phyloP scores from a whole-genome alignment of 1,284 basidiomycete genomes.

The Austroboletus rostrupii region DNA sequence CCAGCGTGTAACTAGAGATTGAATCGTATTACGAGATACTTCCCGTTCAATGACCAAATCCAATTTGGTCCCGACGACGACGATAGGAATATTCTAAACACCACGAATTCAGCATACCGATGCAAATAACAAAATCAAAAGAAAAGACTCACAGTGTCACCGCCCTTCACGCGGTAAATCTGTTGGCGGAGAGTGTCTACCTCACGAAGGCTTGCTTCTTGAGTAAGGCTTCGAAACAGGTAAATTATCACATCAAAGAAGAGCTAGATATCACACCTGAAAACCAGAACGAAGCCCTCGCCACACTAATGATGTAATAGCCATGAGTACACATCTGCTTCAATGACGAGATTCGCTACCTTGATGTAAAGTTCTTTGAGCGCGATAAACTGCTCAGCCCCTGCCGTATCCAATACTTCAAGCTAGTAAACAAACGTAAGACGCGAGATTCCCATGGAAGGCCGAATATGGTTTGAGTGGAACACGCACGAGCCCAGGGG shows the following conservation, averaged over 20 bases:
- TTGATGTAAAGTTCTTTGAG: slow-evolving; percentile 78
- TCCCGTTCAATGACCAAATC: slow-evolving; percentile 82
- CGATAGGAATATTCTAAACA: slow-evolving; percentile 66
- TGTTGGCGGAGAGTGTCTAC: slow-evolving; percentile 77
- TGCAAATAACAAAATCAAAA: background rate
- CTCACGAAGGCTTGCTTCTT: slow-evolving; percentile 73
- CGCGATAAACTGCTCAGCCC: slow-evolving; percentile 81
- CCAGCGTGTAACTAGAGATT: slow-evolving; percentile 66
- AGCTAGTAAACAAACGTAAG: slow-evolving; percentile 43
- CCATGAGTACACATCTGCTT: background rate
- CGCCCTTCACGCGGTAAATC: slow-evolving; percentile 77
- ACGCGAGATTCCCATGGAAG: slow-evolving; percentile 10
- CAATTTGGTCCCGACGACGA: slow-evolving; percentile 86
- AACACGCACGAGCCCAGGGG: slow-evolving; percentile 42
- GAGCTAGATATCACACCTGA: slow-evolving; percentile 48
- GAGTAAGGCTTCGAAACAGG: slow-evolving; percentile 54
- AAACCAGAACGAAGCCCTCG: slow-evolving; percentile 78
- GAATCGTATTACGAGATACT: slow-evolving; percentile 64
- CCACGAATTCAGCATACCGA: slow-evolving; percentile 8
- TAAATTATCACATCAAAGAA: slow-evolving; percentile 9
- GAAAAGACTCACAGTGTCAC: slow-evolving; percentile 46
- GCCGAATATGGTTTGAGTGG: slow-evolving; percentile 7
- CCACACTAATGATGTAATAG: slow-evolving; percentile 46
- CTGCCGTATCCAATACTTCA: slow-evolving; percentile 87
- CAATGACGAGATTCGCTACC: slow-evolving; percentile 34